These are phyloP conservation scores for Myxozyma nipponensis DNA, from an alignment of 805 yeast species.

Conservation along the genomic window DNA sequence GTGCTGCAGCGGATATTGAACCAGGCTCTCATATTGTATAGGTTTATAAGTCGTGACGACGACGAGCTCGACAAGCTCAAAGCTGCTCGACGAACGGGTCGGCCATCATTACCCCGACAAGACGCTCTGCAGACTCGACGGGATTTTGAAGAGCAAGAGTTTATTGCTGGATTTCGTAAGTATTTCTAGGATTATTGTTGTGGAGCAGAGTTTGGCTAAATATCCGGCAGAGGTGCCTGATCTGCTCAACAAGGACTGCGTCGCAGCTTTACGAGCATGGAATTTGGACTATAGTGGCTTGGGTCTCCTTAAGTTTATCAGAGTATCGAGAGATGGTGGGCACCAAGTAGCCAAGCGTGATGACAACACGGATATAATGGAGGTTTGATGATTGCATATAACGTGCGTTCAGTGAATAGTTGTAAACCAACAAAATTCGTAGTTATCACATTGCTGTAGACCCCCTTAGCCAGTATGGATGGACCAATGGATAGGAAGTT, in stretches of 20 bases:
- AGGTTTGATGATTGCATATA: no score
- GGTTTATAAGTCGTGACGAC: constrained; percentile 60
- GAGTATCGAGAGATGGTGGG: constrained; percentile 31
- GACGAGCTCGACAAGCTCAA: constrained; percentile 66
- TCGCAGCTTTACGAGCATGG: constrained; percentile 64
- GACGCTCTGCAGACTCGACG: constrained; percentile 58
- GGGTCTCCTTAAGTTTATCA: constrained; percentile 53
- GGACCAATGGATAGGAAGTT: no score
- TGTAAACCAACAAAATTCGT: no score
- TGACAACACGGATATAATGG: neutral
- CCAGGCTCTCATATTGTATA: no score
- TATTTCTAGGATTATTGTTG: neutral
- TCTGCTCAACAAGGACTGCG: constrained; percentile 56
- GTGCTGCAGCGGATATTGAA: neutral
- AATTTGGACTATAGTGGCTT: constrained; percentile 78
- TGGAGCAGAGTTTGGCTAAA: no score
- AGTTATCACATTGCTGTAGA: no score
- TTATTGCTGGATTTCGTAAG: constrained; percentile 55
- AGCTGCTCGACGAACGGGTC: constrained; percentile 71
- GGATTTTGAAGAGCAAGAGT: constrained; percentile 60
- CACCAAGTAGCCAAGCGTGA: constrained; percentile 8
- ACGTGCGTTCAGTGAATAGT: no score
- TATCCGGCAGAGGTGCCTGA: constrained; percentile 55
- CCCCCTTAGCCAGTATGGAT: no score
- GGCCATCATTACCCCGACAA: constrained; percentile 76